phyloP scores from a whole-genome alignment of 2,329 filamentous ascomycete genomes.

The Exophiala viscosa region DNA sequence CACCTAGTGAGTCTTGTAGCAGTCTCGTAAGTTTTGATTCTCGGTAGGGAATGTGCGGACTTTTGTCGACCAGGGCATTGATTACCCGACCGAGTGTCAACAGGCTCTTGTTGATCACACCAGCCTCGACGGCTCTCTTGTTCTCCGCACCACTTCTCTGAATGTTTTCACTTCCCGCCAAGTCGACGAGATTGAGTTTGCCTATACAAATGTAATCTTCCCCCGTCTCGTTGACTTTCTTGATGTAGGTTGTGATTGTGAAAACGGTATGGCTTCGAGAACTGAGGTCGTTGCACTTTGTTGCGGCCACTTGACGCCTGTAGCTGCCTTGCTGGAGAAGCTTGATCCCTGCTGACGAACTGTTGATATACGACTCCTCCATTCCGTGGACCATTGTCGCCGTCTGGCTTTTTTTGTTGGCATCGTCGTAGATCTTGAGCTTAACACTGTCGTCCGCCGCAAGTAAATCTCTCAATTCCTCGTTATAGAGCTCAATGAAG shows the following conservation, averaged over 20 bases:
- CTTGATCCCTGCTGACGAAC: constrained; percentile 78
- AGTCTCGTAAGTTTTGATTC: constrained; percentile 95
- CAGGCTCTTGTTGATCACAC: constrained; percentile 95
- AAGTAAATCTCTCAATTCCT: constrained; percentile 87
- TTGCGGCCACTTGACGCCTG: constrained; percentile 95
- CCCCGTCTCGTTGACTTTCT: constrained; percentile 73
- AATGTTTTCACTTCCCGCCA: constrained; percentile 97
- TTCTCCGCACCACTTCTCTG: constrained; percentile 96
- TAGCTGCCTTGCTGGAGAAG: constrained; percentile 84
- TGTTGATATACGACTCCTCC: constrained; percentile 92
- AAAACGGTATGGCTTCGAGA: constrained; percentile 97
- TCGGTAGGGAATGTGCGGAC: constrained; percentile 82
- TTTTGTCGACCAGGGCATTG: constrained; percentile 89
- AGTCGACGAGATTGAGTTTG: constrained; percentile 92
- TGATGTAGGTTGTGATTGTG: constrained; percentile 88
- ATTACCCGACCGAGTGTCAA: constrained; percentile 94
- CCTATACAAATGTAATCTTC: constrained; percentile 88
- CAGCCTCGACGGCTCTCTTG: constrained; percentile 92
- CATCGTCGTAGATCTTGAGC: constrained; percentile 93
- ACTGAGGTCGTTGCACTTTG: constrained; percentile 98
- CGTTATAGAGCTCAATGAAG: constrained; percentile 98
- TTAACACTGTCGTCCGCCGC: constrained; percentile 77
- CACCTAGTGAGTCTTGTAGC: constrained; percentile 92
- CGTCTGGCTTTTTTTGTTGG: constrained; percentile 75
- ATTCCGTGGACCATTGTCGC: constrained; percentile 92